Evolutionary conservation across 2,329 filamentous ascomycete genomes (phyloP), one percentile per base, ranked within the genome.

Genomic region (Sarocladiaceae sp.): DNA sequence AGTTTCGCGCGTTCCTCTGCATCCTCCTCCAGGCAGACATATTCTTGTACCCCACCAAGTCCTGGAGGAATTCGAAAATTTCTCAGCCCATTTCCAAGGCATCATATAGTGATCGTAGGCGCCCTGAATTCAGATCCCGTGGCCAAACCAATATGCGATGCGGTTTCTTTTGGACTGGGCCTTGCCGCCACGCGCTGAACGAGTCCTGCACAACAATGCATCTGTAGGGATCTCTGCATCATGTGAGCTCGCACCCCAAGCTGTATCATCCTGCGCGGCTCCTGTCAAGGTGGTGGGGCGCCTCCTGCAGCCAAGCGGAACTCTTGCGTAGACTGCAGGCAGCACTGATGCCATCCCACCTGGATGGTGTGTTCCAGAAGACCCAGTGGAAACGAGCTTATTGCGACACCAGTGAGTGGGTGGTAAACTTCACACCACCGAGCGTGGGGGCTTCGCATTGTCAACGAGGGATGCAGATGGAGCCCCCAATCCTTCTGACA

Each of bases 361-460:
- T 23, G 15, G 19, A 20, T 21, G 34, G 37, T n/a, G n/a, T n/a
- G 37, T 41, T 41, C 37, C 37, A 41, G 37, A 41, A 41, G 23
- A 15, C 13, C n/a, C 29, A n/a, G 37, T 29, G 15, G 37, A 41
- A 41, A 27, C 24, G 15, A 29, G 18, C 37, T 41, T 41, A 29
- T 41, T 41, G 24, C 23, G 26, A 29, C 7, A 29, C 9, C n/a
- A n/a, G n/a, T n/a, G n/a, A n/a, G n/a, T n/a, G n/a, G n/a, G n/a
- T n/a, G n/a, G n/a, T n/a, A n/a, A n/a, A n/a, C n/a, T n/a, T n/a
- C n/a, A n/a, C n/a, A n/a, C n/a, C n/a, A n/a, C 9, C 3, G 37
- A 4, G 37, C 37, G 37, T 41, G 37, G 37, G 37, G 37, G 37
- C 29, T 41, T n/a, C n/a, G n/a, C n/a, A n/a, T n/a, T n/a, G n/a